A percentile compares a stretch with the other conserved stretches of the same genome.
Evolutionary conservation across 352 stramenopile species (phyloP).

Genomic region (Pythium scleroteichum): DNA sequence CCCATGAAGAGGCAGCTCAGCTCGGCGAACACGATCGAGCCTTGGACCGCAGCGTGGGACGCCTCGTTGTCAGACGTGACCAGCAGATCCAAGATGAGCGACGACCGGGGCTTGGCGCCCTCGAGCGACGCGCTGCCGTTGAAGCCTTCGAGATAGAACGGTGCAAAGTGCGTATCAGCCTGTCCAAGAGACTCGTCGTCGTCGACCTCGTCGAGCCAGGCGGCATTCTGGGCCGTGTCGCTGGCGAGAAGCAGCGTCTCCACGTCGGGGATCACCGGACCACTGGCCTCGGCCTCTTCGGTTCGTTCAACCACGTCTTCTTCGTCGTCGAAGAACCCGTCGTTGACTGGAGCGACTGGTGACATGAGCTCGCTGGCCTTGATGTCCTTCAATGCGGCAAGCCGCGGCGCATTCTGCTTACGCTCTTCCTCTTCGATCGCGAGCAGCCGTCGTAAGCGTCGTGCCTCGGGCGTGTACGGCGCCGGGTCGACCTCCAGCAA

Average conservation of each 20-base stretch:
- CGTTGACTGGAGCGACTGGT: background rate
- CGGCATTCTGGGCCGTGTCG: background rate
- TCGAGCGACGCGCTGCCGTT: no score
- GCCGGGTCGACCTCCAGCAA: constrained; percentile 21
- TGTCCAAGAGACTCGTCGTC: background rate
- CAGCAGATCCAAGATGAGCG: background rate
- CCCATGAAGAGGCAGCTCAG: constrained; percentile 61
- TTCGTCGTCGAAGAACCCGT: constrained; percentile 14
- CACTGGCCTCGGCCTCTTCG: background rate
- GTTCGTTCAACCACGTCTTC: background rate
- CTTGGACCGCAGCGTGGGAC: constrained; percentile 15
- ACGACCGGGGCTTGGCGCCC: background rate
- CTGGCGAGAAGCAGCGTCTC: constrained; percentile 13
- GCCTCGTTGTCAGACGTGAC: constrained; percentile 14
- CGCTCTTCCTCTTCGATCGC: constrained; percentile 2
- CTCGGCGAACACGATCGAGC: constrained; percentile 28
- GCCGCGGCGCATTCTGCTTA: background rate
- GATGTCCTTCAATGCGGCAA: background rate
- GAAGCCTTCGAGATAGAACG: background rate
- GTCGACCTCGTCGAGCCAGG: background rate
- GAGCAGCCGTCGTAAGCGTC: background rate
- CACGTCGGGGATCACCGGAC: constrained; percentile 15
- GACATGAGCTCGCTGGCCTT: background rate
- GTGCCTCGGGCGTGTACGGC: constrained; percentile 10
- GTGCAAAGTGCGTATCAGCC: background rate